Conservation (phyloP, 2,329 filamentous ascomycete species). For the Cladophialophora immunda region DNA sequence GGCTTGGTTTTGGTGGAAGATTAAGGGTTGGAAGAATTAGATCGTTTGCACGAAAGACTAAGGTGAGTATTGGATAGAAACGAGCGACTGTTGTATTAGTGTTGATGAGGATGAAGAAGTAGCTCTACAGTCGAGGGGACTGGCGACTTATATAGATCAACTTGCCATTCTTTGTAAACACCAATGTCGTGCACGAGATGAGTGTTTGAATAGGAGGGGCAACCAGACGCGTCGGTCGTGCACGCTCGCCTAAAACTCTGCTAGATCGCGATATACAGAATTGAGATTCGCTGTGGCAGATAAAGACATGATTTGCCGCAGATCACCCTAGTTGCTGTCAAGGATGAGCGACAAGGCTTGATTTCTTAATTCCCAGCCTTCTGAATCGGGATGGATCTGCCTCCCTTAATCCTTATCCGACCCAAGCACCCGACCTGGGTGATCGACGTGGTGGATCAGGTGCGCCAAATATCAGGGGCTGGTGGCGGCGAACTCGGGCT, state of each 20-base stretch:
- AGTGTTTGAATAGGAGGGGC: neutral
- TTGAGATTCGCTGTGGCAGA: neutral
- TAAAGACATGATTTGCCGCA: neutral
- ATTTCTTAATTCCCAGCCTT: constrained; percentile 3
- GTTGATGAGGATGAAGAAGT: constrained; percentile 23
- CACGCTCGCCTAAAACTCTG: neutral
- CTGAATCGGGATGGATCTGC: constrained; percentile 12
- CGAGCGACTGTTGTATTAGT: constrained; percentile 16
- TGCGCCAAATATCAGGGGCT: neutral
- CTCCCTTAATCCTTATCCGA: neutral
- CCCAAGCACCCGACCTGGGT: neutral
- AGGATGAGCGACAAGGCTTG: neutral
- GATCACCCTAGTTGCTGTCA: neutral
- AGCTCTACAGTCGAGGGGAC: neutral
- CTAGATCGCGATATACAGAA: neutral
- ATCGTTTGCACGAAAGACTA: constrained; percentile 6
- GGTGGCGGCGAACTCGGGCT: neutral
- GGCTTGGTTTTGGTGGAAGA: constrained; percentile 9
- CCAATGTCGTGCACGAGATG: neutral
- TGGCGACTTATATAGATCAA: constrained; percentile 21
- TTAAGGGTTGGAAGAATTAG: constrained; percentile 1
- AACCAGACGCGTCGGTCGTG: neutral
- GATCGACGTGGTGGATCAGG: constrained; percentile 1
- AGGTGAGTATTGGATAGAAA: constrained; percentile 15
- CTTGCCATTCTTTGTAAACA: neutral